Evolutionary conservation across 441 rosid genomes (phyloP).

Genomic region (Adansonia gregorii): DNA sequence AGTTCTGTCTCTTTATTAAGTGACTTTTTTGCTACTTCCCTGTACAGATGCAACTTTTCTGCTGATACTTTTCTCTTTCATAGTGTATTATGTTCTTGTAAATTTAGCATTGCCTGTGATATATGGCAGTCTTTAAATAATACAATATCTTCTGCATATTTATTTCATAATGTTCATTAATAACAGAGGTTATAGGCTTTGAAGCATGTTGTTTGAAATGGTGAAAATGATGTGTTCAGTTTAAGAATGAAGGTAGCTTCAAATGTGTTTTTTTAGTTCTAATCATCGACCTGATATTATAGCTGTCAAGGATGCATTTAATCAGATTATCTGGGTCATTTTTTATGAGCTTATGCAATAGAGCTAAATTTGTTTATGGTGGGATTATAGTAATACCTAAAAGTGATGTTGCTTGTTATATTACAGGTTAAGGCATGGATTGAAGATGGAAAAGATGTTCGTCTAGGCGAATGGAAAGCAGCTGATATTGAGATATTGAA

Average conservation of each 20-base stretch:
- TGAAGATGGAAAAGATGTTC: slow-evolving; percentile 86
- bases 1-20: background rate
- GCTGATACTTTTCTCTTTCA: background rate
- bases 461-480: slow-evolving; percentile 97
- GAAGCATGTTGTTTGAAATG: background rate
- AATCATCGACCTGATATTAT: background rate
- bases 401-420: slow-evolving; percentile 28
- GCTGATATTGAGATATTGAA: slow-evolving; percentile 93
- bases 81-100: background rate
- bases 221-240: background rate
- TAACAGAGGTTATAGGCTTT: background rate
- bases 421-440: slow-evolving; percentile 85
- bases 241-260: background rate
- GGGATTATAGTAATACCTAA: background rate
- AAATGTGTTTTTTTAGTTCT: background rate
- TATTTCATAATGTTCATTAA: background rate
- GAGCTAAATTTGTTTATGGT: background rate
- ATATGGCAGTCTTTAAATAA: background rate
- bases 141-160: background rate
- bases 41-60: background rate
- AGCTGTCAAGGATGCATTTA: slow-evolving; percentile 1
- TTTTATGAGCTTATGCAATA: background rate
- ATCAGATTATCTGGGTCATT: background rate
- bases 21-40: too few species aligned
- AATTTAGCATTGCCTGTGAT: background rate